Evolutionary conservation across 1,284 basidiomycete species (phyloP).

Genomic region (Moesziomyces globuligerus): DNA sequence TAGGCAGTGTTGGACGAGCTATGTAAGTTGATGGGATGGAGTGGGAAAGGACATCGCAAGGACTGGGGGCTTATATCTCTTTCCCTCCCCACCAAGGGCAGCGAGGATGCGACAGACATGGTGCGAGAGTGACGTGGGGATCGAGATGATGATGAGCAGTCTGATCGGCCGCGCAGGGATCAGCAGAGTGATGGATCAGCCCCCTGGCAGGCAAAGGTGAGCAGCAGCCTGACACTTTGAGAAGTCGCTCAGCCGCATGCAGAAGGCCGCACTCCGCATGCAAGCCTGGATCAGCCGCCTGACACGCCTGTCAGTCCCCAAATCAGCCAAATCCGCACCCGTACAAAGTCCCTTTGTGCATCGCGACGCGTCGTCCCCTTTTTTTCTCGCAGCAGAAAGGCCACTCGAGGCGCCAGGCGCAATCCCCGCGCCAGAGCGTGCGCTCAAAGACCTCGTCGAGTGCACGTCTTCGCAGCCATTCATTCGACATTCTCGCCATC

Average conservation of each 20-base stretch:
- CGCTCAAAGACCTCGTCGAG: too few species aligned
- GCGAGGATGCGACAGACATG: neutral
- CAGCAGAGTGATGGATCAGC: neutral
- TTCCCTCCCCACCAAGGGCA: neutral
- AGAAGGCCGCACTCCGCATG: neutral
- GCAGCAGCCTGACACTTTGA: conserved; percentile 1
- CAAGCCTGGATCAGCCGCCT: conserved; percentile 2
- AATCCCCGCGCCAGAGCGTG: too few species aligned
- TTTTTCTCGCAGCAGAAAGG: neutral
- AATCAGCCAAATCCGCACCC: neutral
- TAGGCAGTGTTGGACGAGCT: neutral
- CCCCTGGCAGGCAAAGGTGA: neutral
- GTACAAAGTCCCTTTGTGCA: conserved; percentile 15
- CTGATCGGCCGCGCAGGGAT: neutral
- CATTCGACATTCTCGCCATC: too few species aligned
- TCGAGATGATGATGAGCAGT: neutral
- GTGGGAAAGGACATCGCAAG: neutral
- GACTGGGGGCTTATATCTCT: neutral
- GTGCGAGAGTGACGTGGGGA: neutral
- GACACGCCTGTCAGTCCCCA: conserved; percentile 10
- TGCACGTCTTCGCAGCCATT: too few species aligned
- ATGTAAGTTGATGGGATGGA: neutral
- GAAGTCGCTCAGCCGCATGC: neutral
- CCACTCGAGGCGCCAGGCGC: too few species aligned
- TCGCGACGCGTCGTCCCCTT: conserved; percentile 15